These are phyloP conservation scores for Pythium myriotylum DNA, from an alignment of 352 stramenopile genomes.

Conservation along the genomic window DNA sequence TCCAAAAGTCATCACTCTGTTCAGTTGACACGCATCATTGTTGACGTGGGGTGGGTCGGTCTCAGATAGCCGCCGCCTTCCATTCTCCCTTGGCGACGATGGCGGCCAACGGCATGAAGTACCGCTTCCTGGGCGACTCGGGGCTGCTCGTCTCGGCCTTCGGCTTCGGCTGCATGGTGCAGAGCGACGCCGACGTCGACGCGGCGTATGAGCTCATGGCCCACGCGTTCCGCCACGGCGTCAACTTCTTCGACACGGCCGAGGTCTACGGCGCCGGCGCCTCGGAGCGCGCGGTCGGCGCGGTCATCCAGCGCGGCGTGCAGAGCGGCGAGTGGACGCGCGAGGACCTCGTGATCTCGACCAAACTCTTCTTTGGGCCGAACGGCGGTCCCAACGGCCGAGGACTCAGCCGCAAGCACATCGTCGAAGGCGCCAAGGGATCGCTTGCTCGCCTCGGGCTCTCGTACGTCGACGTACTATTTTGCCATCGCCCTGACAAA, in stretches of 20 bases:
- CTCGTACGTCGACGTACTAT: slow-evolving; percentile 51
- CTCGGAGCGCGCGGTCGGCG: slow-evolving; percentile 40
- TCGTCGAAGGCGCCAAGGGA: slow-evolving; percentile 50
- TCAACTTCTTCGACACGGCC: slow-evolving; percentile 42
- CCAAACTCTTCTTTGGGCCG: slow-evolving; percentile 57
- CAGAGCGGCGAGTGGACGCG: slow-evolving; percentile 28
- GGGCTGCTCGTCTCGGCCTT: slow-evolving; percentile 46
- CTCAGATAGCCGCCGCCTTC: slow-evolving; percentile 1
- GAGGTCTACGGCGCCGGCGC: slow-evolving; percentile 32
- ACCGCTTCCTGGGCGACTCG: slow-evolving; percentile 32
- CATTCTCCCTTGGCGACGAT: slow-evolving; percentile 13
- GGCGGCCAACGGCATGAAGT: slow-evolving; percentile 20
- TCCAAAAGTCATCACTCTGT: too few relatives aligned
- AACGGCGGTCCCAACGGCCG: slow-evolving; percentile 28
- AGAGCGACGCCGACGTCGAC: slow-evolving; percentile 3
- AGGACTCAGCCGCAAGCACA: slow-evolving; percentile 45
- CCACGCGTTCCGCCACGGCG: slow-evolving; percentile 29
- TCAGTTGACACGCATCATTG: too few relatives aligned
- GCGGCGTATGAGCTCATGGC: slow-evolving; percentile 25
- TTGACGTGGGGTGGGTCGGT: too few relatives aligned
- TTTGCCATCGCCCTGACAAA: slow-evolving; percentile 39
- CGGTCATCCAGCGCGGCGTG: slow-evolving; percentile 33
- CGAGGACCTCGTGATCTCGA: slow-evolving; percentile 66
- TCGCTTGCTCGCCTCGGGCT: slow-evolving; percentile 45
- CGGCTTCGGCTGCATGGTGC: slow-evolving; percentile 33